These are phyloP conservation scores for Fusarium dlaminii DNA, from an alignment of 2,329 filamentous ascomycete genomes.

Conservation along the genomic window DNA sequence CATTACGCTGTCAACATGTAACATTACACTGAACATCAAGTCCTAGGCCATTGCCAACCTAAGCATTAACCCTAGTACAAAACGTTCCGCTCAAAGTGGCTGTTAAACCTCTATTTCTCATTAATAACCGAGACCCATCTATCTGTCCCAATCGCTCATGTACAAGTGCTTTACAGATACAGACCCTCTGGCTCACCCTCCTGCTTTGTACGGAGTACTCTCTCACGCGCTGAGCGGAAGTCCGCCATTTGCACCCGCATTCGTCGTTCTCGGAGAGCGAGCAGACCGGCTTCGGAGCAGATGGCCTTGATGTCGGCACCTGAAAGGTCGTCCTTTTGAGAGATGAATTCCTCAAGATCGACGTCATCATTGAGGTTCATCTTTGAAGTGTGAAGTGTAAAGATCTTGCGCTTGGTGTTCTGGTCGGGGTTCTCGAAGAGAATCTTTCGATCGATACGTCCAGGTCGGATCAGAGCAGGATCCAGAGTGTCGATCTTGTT, in stretches of 20 bases:
- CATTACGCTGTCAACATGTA: not conserved
- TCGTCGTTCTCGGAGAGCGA: conserved; percentile 91
- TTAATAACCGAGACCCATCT: conserved; percentile 34
- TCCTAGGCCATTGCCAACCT: not conserved
- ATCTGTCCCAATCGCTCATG: conserved; percentile 30
- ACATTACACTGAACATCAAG: conserved; percentile 1
- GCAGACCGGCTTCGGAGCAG: conserved; percentile 93
- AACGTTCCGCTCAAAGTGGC: not conserved
- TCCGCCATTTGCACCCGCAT: conserved; percentile 99
- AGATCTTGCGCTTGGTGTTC: conserved; percentile 97
- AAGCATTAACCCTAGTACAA: conserved; percentile 1
- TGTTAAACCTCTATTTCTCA: conserved; percentile 34
- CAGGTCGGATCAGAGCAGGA: conserved; percentile 93
- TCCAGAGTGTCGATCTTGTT: conserved; percentile 99
- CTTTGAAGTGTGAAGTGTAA: conserved; percentile 96
- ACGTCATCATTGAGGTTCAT: conserved; percentile 97
- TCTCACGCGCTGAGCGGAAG: conserved; percentile 90
- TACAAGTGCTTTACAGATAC: conserved; percentile 79
- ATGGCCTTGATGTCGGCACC: conserved; percentile 99
- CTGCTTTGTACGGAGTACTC: conserved; percentile 97
- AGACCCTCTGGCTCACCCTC: conserved; percentile 98
- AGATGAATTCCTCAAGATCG: conserved; percentile 98
- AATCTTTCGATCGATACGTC: conserved; percentile 98
- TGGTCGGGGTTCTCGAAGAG: conserved; percentile 76
- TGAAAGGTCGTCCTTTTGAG: conserved; percentile 95